Evolutionary conservation across 2,329 filamentous ascomycete species (phyloP), one percentile per base, ranked within the genome.

Genomic region (Leptographium galeiforme): DNA sequence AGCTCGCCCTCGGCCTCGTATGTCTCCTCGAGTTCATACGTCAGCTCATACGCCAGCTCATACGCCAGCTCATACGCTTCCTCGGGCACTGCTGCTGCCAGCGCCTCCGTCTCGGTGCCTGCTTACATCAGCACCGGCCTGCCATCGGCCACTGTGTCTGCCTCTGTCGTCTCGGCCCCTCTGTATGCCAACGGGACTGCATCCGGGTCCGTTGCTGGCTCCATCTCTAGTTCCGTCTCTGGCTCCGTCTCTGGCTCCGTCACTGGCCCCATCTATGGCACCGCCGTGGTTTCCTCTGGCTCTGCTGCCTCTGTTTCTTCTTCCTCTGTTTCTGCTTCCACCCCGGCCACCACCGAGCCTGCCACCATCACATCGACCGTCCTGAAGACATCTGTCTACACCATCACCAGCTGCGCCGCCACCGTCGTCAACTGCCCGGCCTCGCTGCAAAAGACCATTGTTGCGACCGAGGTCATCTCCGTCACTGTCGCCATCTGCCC

Each of bases 371-470:
- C 60, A 13, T 62, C 59, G 50, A 64, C 61, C 13, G 38, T 61
- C 54, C 49, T 52, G 25, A 48, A 55, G 44, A 64, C 63, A 16
- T 57, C 58, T 36, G 59, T 55, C n/a, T 65, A 62, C 59, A 65
- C 63, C 50, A 60, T 65, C 57, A 65, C 63, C 14, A 60, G 57
- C 52, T 65, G 63, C 50, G 61, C 59, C 2, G 63, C 61, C 34
- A 55, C 59, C 10, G 63, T 64, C 30, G 55, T 59, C 57, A 64
- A 65, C 60, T 65, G 63, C 59, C 63, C 63, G 39, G 58, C 59
- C 47, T 56, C 57, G 45, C 57, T 60, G 51, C 63, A 62, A 47
- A 59, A 59, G 46, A 44, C 59, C 46, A 54, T 64, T 43, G 55
- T 62, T n/a, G 59, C 63, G 52, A 64, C 63, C 47, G 57, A 60